phyloP scores from a whole-genome alignment of 2,329 filamentous ascomycete species.

The Hypoxylon sp. region DNA sequence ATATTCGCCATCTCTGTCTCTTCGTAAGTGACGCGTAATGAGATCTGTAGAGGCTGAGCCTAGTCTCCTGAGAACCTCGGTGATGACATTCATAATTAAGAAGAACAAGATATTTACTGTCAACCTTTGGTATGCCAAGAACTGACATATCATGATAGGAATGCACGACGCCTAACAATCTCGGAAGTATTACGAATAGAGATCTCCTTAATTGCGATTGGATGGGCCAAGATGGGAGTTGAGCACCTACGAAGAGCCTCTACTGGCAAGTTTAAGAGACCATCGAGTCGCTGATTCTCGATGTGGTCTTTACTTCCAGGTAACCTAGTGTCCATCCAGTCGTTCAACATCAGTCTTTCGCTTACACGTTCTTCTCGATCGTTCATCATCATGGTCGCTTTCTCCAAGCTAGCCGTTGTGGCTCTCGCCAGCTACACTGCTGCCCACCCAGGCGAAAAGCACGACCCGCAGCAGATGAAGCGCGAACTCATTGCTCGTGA shows the following conservation, averaged over 20 bases:
- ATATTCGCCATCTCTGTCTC: slow-evolving; percentile 31
- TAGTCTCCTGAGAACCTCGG: slow-evolving; percentile 5
- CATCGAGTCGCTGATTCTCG: slow-evolving; percentile 7
- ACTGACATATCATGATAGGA: not conserved
- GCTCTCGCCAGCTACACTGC: slow-evolving; percentile 47
- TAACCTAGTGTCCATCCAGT: slow-evolving; percentile 1
- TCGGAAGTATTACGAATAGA: slow-evolving; percentile 34
- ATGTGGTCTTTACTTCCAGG: slow-evolving; percentile 11
- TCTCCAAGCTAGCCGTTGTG: slow-evolving; percentile 43
- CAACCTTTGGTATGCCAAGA: slow-evolving; percentile 13
- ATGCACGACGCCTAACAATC: slow-evolving; percentile 21
- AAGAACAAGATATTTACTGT: not conserved
- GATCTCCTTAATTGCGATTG: slow-evolving; percentile 15
- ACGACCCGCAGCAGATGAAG: slow-evolving; percentile 50
- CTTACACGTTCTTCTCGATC: slow-evolving; percentile 4
- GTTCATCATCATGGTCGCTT: slow-evolving; percentile 44
- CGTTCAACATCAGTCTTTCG: slow-evolving; percentile 5
- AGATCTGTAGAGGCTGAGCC: slow-evolving; percentile 12
- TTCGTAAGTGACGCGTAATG: slow-evolving; percentile 40
- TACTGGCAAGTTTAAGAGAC: slow-evolving; percentile 22
- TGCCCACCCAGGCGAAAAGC: slow-evolving; percentile 54
- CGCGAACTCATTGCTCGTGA: slow-evolving; percentile 54
- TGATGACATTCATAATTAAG: slow-evolving; percentile 3
- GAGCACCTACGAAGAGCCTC: slow-evolving; percentile 7
- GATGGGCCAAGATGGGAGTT: not conserved